Conservation (phyloP, 805 yeast genomes). For the Ogataea naganishii region DNA sequence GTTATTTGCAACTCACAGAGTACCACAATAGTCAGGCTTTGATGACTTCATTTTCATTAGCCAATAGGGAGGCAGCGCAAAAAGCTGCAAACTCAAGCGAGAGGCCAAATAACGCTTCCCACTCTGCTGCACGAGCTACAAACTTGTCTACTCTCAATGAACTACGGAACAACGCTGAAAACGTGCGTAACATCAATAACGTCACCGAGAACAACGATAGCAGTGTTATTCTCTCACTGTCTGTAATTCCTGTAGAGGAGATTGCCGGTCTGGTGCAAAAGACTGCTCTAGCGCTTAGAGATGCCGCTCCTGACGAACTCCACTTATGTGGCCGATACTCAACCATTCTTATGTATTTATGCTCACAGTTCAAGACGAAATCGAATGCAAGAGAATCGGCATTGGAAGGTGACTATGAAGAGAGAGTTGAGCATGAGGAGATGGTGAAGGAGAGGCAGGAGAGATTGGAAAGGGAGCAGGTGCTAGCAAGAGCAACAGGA, state of each 20-base stretch:
- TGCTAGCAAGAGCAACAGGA: background rate
- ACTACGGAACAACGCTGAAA: no score
- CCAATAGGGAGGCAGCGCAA: no score
- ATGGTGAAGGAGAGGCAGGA: constrained; percentile 6
- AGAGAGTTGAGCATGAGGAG: constrained; percentile 10
- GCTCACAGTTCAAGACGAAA: constrained; percentile 59
- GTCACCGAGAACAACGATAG: background rate
- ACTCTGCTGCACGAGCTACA: no score
- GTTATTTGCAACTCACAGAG: constrained; percentile 60
- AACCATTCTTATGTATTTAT: constrained; percentile 65
- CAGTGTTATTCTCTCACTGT: constrained; percentile 35
- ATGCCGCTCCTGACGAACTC: constrained; percentile 83
- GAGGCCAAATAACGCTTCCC: no score
- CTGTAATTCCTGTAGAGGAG: constrained; percentile 64
- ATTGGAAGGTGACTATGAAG: constrained; percentile 17
- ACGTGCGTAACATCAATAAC: no score
- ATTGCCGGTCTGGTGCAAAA: constrained; percentile 57
- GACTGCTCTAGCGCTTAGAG: constrained; percentile 66
- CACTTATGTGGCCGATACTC: constrained; percentile 78
- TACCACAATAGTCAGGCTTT: no score
- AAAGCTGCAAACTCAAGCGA: no score
- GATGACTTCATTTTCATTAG: no score
- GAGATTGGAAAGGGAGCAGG: constrained; percentile 1
- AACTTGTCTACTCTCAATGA: no score
- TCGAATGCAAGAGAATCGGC: constrained; percentile 9